A percentile compares a stretch with the other conserved stretches of the same genome.
Conservation (phyloP, 2,329 filamentous ascomycete genomes). For the Fusarium staphyleae region DNA sequence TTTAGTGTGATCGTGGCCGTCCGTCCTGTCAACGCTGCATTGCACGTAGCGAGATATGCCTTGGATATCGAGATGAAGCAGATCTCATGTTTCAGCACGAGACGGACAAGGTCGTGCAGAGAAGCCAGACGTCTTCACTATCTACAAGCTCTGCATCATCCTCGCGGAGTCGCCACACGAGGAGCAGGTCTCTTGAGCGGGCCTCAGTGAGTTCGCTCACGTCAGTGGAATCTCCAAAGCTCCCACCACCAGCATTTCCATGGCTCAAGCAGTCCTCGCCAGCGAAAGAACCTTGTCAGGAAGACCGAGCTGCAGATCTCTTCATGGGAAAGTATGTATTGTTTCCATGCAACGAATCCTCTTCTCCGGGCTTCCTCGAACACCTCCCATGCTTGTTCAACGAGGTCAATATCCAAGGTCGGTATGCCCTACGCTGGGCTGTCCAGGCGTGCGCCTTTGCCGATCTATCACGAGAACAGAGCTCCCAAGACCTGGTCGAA, state of each 20-base stretch:
- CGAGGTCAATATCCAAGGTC: slow-evolving; percentile 48
- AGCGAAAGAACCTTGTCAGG: background rate
- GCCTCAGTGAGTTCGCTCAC: background rate
- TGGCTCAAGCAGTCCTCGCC: slow-evolving; percentile 35
- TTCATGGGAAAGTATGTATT: slow-evolving; percentile 52
- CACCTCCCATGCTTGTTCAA: slow-evolving; percentile 49
- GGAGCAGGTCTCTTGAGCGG: slow-evolving; percentile 26
- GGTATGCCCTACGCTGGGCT: slow-evolving; percentile 48
- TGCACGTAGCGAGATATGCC: slow-evolving; percentile 47
- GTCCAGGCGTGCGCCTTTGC: slow-evolving; percentile 49
- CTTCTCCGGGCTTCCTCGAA: slow-evolving; percentile 50
- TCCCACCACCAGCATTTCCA: slow-evolving; percentile 20
- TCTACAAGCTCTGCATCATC: slow-evolving; percentile 11
- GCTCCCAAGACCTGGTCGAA: slow-evolving; percentile 26
- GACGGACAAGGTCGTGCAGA: slow-evolving; percentile 42
- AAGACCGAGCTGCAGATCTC: slow-evolving; percentile 42
- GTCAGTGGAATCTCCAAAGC: background rate
- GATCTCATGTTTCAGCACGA: slow-evolving; percentile 49
- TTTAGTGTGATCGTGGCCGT: slow-evolving; percentile 44
- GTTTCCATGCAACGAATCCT: slow-evolving; percentile 47
- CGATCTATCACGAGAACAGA: slow-evolving; percentile 41
- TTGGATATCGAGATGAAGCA: slow-evolving; percentile 49
- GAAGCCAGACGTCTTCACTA: slow-evolving; percentile 17
- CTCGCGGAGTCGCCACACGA: slow-evolving; percentile 5
- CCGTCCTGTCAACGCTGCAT: slow-evolving; percentile 49